Evolutionary conservation across 78 protist genomes (phyloP).

Genomic region (Polysphondylium violaceum): DNA sequence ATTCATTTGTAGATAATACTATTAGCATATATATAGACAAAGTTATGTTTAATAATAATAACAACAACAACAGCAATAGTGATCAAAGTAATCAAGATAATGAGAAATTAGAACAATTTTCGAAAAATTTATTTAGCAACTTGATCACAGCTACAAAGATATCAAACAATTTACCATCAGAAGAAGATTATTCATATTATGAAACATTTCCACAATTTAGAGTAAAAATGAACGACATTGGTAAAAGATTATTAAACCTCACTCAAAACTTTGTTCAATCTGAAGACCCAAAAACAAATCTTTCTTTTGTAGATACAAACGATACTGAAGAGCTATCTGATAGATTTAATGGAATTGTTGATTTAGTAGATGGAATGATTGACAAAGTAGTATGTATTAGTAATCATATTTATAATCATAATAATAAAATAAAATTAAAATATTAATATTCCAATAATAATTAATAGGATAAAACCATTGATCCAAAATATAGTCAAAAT

Average conservation of each 20-base stretch:
- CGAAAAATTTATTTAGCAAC: slow-evolving; percentile 46
- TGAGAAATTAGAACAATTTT: slow-evolving; percentile 36
- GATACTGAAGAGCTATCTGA: slow-evolving; percentile 65
- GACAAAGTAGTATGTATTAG: slow-evolving; percentile 77
- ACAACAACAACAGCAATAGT: background rate
- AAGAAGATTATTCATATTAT: slow-evolving; percentile 79
- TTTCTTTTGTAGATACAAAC: background rate
- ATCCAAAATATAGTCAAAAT: slow-evolving; percentile 50
- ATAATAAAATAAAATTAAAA: background rate
- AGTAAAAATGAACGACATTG: slow-evolving; percentile 44
- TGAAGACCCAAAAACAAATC: slow-evolving; percentile 38
- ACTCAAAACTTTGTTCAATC: slow-evolving; percentile 56
- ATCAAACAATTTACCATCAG: slow-evolving; percentile 72
- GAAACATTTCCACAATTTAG: slow-evolving; percentile 73
- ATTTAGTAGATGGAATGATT: slow-evolving; percentile 74
- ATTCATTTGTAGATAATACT: background rate
- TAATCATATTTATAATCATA: background rate
- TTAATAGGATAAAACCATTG: slow-evolving; percentile 49
- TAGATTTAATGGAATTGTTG: slow-evolving; percentile 57
- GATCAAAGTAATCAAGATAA: background rate
- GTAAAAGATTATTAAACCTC: slow-evolving; percentile 31
- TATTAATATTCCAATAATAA: background rate
- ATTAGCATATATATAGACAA: too few relatives aligned
- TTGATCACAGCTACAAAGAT: slow-evolving; percentile 59
- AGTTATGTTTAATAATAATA: background rate